Conservation (phyloP, 352 stramenopile genomes). For the Globisporangium radiosum region DNA sequence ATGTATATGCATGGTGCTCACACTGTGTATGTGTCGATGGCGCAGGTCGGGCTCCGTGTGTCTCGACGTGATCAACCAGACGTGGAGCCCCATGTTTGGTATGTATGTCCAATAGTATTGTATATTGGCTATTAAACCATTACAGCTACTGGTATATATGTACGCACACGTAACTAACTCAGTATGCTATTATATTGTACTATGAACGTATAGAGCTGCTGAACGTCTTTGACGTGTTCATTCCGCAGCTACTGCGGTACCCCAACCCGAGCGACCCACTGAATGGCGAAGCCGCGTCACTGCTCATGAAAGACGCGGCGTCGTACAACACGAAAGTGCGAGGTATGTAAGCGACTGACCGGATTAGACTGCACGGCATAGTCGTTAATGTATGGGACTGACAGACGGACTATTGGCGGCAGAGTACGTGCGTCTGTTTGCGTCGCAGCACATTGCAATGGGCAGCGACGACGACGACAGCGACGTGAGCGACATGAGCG, state of each 20-base stretch:
- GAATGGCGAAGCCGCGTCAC: conserved; percentile 85
- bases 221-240: conserved; percentile 93
- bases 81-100: conserved; percentile 93
- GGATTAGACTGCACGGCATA: background rate
- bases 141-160: no score
- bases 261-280: conserved; percentile 90
- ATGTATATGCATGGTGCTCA: conserved; percentile 2
- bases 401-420: background rate
- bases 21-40: background rate
- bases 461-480: conserved; percentile 62
- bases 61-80: conserved; percentile 93
- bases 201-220: conserved; percentile 61
- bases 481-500: conserved; percentile 83
- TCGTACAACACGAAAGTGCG: conserved; percentile 87
- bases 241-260: conserved; percentile 90
- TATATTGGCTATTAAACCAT: background rate
- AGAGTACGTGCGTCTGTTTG: conserved; percentile 81
- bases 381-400: background rate
- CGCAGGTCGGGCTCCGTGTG: conserved; percentile 87
- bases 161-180: no score
- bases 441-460: conserved; percentile 74
- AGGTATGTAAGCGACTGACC: conserved; percentile 24
- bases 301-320: conserved; percentile 86
- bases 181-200: no score
- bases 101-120: conserved; percentile 3